Evolutionary conservation across 2,329 filamentous ascomycete species (phyloP), one percentile per base, ranked within the genome.

Genomic region (Aureobasidium subglaciale): DNA sequence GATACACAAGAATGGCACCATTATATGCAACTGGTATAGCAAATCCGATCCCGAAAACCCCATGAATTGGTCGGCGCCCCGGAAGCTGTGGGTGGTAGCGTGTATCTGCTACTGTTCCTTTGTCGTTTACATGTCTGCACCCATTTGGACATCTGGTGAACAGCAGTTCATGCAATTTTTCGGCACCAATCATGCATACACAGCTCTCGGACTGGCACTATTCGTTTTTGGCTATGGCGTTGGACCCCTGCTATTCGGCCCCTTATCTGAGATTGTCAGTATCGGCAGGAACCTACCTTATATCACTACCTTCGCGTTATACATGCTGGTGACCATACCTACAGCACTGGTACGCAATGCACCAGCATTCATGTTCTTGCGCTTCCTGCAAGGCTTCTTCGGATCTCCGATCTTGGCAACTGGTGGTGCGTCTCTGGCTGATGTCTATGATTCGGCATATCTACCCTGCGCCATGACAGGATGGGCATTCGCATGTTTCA

Each of bases 271-370:
- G 68, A 80, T 88, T 27, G 83, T 85, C 0, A 65, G 76, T 42
- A 78, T 88, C 50, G 86, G 86, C 1, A 76, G 85, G 7, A 88
- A 84, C 62, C 79, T 81, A 0, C 78, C 85, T 4, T 88, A 88
- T 68, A 78, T 86, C 32, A 66, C 79, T 60, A 85, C 84, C 10
- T 85, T 88, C 72, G 78, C 79, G 56, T 71, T 88, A 27, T 89
- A 87, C 65, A 81, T 86, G 46, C 77, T 88, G 58, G 68, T 89
- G 10, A 81, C 78, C 5, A 77, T 88, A n/a, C 84, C 85, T 0
- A 81, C 83, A 0, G 81, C 83, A 0, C 67, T 88, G 0, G 81
- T 82, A 4, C 68, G 78, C 45, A 86, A 83, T 70, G 86, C 83
- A 52, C 70, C 79, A 0, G 83, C 83, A 0, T 73, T 89, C 64